phyloP scores from a whole-genome alignment of 805 yeast genomes.

The Hanseniaspora valbyensis region DNA sequence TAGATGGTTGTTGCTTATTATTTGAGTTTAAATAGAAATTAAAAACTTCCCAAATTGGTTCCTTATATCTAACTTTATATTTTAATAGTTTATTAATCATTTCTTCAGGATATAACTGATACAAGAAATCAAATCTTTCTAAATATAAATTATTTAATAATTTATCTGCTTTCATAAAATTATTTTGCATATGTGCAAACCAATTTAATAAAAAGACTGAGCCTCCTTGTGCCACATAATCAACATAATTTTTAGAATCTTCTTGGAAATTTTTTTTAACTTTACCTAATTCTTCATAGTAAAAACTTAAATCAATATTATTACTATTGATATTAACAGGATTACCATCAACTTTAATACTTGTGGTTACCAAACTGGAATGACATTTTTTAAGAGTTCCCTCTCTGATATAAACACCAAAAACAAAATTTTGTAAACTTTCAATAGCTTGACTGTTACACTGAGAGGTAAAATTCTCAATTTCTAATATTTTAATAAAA shows the following conservation, averaged over 20 bases:
- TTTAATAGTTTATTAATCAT: conserved; percentile 1
- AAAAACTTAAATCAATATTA: conserved; percentile 9
- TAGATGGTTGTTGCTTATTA: too few species aligned
- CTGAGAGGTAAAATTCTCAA: background rate
- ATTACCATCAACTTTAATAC: background rate
- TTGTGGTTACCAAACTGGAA: background rate
- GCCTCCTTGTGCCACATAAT: conserved; percentile 9
- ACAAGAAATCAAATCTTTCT: background rate
- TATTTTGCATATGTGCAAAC: background rate
- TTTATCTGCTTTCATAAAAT: background rate
- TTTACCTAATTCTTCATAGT: conserved; percentile 11
- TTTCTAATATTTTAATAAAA: conserved; percentile 1
- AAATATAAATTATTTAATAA: background rate
- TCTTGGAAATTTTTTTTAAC: conserved; percentile 5
- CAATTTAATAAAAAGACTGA: conserved; percentile 5
- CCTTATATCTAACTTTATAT: background rate
- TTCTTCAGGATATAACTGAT: background rate
- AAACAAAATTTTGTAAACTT: conserved; percentile 6
- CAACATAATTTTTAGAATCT: conserved; percentile 10
- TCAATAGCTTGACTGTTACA: background rate
- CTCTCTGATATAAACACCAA: conserved; percentile 13
- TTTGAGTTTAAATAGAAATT: conserved; percentile 1
- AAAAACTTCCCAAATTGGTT: conserved; percentile 3
- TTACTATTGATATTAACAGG: background rate
- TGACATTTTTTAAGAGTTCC: conserved; percentile 13